A percentile compares a stretch with the other conserved stretches of the same genome.
phyloP scores from a whole-genome alignment of 1,139 yeast species.

The Debaryomyces coudertii region DNA sequence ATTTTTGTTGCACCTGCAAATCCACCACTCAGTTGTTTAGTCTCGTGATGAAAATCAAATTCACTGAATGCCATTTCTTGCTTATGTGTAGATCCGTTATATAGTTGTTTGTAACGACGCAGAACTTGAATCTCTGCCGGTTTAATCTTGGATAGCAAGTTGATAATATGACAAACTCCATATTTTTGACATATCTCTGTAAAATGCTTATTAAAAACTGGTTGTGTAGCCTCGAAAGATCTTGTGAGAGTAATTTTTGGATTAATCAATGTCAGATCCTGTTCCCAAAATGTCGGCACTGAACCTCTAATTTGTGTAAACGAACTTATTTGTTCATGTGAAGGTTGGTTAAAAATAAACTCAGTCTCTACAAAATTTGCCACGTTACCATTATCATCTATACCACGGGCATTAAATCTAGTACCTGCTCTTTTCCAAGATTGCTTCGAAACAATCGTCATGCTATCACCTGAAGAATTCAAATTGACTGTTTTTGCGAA shows the following conservation, averaged over 20 bases:
- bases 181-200: conserved; percentile 68
- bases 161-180: conserved; percentile 85
- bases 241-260: conserved; percentile 88
- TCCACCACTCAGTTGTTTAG: conserved; percentile 72
- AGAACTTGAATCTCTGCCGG: conserved; percentile 77
- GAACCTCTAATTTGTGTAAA: conserved; percentile 91
- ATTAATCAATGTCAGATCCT: conserved; percentile 80
- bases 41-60: conserved; percentile 93
- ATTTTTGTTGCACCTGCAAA: conserved; percentile 81
- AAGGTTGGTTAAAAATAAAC: conserved; percentile 59
- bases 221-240: conserved; percentile 89
- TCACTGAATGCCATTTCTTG: conserved; percentile 67
- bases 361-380: conserved; percentile 98
- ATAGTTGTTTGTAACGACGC: conserved; percentile 64
- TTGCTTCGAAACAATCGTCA: conserved; percentile 88
- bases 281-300: conserved; percentile 98
- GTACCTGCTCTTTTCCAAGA: conserved; percentile 98
- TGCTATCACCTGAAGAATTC: conserved; percentile 53
- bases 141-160: conserved; percentile 74
- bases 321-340: conserved; percentile 58
- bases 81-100: conserved; percentile 40
- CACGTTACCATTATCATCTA: conserved; percentile 78
- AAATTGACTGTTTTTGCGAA: conserved; percentile 81
- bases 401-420: conserved; percentile 89
- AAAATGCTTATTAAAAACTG: conserved; percentile 84